Evolutionary conservation across 1,284 basidiomycete species (phyloP).

Genomic region (Microbotryum lychnidis-dioicae): DNA sequence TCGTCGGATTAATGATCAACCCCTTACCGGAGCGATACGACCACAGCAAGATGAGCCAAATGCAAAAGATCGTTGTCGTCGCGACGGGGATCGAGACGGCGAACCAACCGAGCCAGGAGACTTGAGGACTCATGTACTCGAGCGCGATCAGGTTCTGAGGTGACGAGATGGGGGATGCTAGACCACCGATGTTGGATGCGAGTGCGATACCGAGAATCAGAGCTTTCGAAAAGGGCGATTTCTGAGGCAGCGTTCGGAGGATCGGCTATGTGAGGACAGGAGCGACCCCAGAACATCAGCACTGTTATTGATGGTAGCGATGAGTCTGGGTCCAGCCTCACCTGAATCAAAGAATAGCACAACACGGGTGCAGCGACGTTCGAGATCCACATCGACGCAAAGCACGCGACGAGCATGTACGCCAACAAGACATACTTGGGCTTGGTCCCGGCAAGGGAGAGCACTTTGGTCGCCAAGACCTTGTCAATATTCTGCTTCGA

Average conservation of each 20-base stretch:
- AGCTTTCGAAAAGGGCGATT: conserved; percentile 78
- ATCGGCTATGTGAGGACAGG: conserved; percentile 60
- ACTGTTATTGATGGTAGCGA: neutral
- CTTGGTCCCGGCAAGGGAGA: conserved; percentile 78
- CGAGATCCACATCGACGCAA: conserved; percentile 99
- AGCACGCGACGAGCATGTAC: conserved; percentile 94
- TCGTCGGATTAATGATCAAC: conserved; percentile 71
- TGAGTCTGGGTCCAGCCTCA: conserved; percentile 41
- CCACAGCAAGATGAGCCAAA: conserved; percentile 82
- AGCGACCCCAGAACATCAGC: neutral
- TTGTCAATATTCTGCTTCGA: conserved; percentile 98
- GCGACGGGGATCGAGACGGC: conserved; percentile 87
- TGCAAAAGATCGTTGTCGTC: conserved; percentile 69
- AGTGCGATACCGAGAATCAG: conserved; percentile 93
- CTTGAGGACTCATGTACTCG: conserved; percentile 70
- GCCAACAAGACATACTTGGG: conserved; percentile 82
- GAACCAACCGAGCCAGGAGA: conserved; percentile 93
- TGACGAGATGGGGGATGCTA: conserved; percentile 55
- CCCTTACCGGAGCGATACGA: conserved; percentile 79
- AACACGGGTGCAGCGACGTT: conserved; percentile 97
- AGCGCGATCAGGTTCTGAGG: conserved; percentile 97
- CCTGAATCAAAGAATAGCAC: conserved; percentile 92
- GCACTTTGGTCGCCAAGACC: conserved; percentile 81
- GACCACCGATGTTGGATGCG: conserved; percentile 82
- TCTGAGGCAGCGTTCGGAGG: conserved; percentile 78